A percentile compares a stretch with the other conserved stretches of the same genome.
These are phyloP conservation scores for Aureoboletus auriporus DNA, from an alignment of 768 basidiomycete species.

Conservation along the genomic window DNA sequence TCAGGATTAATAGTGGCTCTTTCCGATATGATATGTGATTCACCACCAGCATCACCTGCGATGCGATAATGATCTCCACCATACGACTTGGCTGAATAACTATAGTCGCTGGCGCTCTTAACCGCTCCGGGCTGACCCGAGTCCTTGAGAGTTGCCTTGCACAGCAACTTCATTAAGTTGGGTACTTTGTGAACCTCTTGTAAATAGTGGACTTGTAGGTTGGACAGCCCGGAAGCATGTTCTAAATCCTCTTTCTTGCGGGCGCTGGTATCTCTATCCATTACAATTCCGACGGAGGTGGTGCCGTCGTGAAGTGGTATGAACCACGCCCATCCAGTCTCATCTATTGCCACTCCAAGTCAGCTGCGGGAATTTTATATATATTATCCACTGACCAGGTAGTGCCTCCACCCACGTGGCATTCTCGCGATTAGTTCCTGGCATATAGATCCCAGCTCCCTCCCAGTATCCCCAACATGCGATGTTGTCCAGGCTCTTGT, in stretches of 20 bases:
- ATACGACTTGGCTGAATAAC: constrained; percentile 53
- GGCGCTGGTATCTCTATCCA: constrained; percentile 34
- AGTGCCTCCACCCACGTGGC: constrained; percentile 37
- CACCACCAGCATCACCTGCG: constrained; percentile 47
- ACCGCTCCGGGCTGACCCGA: constrained; percentile 5
- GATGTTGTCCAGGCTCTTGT: constrained; percentile 30
- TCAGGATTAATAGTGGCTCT: background rate
- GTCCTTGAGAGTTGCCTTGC: constrained; percentile 5
- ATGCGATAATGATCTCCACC: constrained; percentile 51
- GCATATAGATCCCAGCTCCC: constrained; percentile 25
- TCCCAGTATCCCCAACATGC: constrained; percentile 38
- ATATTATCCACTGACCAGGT: background rate
- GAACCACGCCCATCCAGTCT: constrained; percentile 57
- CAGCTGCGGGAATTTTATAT: background rate
- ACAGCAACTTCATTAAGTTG: background rate
- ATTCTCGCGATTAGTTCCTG: constrained; percentile 30
- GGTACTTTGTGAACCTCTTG: constrained; percentile 5
- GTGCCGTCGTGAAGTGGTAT: constrained; percentile 48
- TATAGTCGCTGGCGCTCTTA: constrained; percentile 48
- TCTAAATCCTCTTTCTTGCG: constrained; percentile 19
- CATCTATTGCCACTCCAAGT: constrained; percentile 32
- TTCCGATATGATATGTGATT: background rate
- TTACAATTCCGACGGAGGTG: constrained; percentile 52
- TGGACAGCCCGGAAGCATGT: background rate
- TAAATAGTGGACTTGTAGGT: constrained; percentile 3